A percentile compares a stretch with the other conserved stretches of the same genome.
These are phyloP conservation scores for Coprinopsis sp. DNA, from an alignment of 768 basidiomycete genomes.

Conservation along the genomic window DNA sequence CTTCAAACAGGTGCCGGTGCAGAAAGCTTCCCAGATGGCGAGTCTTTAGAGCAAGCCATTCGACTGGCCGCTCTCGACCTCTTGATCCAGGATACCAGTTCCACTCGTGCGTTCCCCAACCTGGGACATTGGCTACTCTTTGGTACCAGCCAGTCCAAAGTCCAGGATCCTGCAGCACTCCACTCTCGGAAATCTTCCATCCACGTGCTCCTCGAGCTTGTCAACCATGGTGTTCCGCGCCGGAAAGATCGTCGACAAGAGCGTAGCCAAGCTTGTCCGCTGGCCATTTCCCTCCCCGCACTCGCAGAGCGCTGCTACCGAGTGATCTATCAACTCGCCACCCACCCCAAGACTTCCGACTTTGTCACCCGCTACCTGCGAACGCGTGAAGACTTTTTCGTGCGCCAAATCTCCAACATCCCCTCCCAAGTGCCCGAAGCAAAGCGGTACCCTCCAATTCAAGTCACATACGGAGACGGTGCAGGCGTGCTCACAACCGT, in stretches of 20 bases:
- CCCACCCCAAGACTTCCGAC: constrained; percentile 79
- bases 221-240: constrained; percentile 68
- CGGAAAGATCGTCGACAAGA: constrained; percentile 38
- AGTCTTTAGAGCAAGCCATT: constrained; percentile 61
- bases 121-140: constrained; percentile 86
- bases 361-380: constrained; percentile 82
- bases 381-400: constrained; percentile 85
- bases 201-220: constrained; percentile 74
- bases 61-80: constrained; percentile 76
- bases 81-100: constrained; percentile 71
- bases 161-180: constrained; percentile 76
- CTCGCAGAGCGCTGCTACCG: constrained; percentile 85
- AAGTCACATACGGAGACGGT: constrained; percentile 69
- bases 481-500: constrained; percentile 65
- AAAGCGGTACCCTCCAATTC: constrained; percentile 45
- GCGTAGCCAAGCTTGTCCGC: constrained; percentile 37
- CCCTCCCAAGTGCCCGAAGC: constrained; percentile 59
- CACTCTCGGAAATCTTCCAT: constrained; percentile 67
- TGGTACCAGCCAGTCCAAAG: constrained; percentile 54
- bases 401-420: constrained; percentile 73
- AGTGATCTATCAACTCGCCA: constrained; percentile 80
- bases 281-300: constrained; percentile 63
- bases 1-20: constrained; percentile 73
- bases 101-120: constrained; percentile 65
- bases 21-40: constrained; percentile 45